Evolutionary conservation across 192 early-diverging fungal species (phyloP), one percentile per base, ranked within the genome.

Genomic region (Phlyctochytrium planicorne): DNA sequence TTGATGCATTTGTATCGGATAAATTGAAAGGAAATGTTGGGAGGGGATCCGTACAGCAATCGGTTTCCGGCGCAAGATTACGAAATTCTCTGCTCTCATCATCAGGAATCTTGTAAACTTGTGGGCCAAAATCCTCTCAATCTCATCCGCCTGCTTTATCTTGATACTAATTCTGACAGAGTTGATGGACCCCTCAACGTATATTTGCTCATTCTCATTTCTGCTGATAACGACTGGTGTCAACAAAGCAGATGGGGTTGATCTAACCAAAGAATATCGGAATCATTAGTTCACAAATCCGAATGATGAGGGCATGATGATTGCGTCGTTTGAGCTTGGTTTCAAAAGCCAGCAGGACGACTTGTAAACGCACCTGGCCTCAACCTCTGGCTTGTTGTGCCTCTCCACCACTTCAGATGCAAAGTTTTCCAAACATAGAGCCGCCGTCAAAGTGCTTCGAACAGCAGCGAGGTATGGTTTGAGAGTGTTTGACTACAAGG

Each of bases 101-200:
- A 92, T 98, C 79, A 98, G 75, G 82, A 98, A 98, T 47, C 96
- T 87, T n/a, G 95, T 94, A 67, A 98, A 96, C 76, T 95, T 94
- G 83, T 97, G 94, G 59, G 91, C 91, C 66, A 98, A 68, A 61
- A 98, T 93, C 23, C 90, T 80, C 73, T 98, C 96, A 59, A 96
- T 92, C 52, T 98, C 96, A 80, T 98, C 95, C 2, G 94, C 93
- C 80, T 98, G 94, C 77, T 98, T 98, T 75, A 98, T 94, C 30
- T 90, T 90, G 68, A 98, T 98, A 71, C 88, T 91, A 65, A 98
- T 80, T 55, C 96, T 93, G 57, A 98, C 75, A 2, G 95, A 93
- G 83, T 96, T 98, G 76, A 98, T 87, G 69, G 90, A 91, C 59
- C 89, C 80, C 73, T 98, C 96, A 67, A 98, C 90, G 40, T 94